phyloP scores from a whole-genome alignment of 1,284 basidiomycete genomes.

The Leccinum solheimii region DNA sequence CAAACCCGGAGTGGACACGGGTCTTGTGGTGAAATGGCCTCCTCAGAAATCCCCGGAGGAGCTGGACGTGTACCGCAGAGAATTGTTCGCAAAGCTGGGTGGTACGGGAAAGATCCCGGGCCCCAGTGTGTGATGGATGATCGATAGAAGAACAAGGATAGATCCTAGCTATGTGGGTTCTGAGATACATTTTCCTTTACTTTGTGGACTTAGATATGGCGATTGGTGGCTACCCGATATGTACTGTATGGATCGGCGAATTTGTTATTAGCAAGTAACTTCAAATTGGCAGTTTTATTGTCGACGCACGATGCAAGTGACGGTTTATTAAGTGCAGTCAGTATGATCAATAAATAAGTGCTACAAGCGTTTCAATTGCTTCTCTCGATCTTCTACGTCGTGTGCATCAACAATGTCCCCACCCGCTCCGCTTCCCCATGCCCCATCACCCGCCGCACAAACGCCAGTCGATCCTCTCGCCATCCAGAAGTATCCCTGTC shows the following conservation, averaged over 20 bases:
- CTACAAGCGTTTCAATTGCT: no score
- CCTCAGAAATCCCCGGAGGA: conserved; percentile 52
- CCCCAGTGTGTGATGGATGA: not conserved
- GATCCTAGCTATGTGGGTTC: not conserved
- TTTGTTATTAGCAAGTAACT: not conserved
- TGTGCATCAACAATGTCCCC: not conserved
- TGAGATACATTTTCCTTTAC: not conserved
- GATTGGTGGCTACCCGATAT: not conserved
- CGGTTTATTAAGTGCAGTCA: not conserved
- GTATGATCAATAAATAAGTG: not conserved
- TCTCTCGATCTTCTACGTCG: conserved; percentile 1
- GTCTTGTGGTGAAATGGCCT: conserved; percentile 80
- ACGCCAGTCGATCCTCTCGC: conserved; percentile 18
- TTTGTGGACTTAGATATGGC: not conserved
- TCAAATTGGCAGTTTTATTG: not conserved
- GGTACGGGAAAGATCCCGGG: conserved; percentile 6
- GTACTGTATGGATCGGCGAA: not conserved
- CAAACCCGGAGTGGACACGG: conserved; percentile 69
- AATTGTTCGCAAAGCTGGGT: conserved; percentile 55
- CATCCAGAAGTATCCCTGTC: conserved; percentile 6
- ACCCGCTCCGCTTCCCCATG: conserved; percentile 12
- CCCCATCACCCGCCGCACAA: conserved; percentile 16
- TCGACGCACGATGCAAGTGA: no score
- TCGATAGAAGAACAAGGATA: not conserved
- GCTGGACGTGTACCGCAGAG: conserved; percentile 53